Base-by-base conservation (phyloP, 2,329 filamentous ascomycete genomes). In the Fusarium metavorans region DNA sequence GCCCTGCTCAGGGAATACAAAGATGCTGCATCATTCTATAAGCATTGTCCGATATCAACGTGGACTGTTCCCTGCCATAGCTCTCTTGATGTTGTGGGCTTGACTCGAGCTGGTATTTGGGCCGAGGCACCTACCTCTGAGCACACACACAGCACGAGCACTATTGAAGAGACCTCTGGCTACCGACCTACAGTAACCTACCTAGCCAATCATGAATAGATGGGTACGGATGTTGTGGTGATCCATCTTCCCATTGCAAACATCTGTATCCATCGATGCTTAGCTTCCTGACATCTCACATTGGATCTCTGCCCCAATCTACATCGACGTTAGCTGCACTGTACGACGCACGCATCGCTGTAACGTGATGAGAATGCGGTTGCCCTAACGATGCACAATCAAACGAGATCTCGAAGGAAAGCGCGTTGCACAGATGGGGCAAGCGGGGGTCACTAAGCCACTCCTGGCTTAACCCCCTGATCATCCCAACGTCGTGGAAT, bases 381-480 rank as follows among this genome's bases (percentile, higher is more conserved):
- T 77, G 69, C 65, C 72, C 70, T 74, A 68, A 70, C 68, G 52
- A 71, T 78, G 72, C 72, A 78, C 63, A 75, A 72, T 69, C 76
- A 76, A 72, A 69, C 71, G 65, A 78, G 76, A 78, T 78, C 76
- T 77, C 62, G 71, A 78, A 70, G 48, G 73, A 58, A 70, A 57
- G 67, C 66, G 59, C 63, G 68, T 73, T 65, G 69, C 75, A 78
- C 76, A 75, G 76, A 78, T 72, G 75, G 76, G 69, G 76, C 75
- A 77, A 61, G 67, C 52, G 71, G 71, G 25, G 63, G 10, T 7
- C 18, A 10, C 64, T 77, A 78, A 48, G 34, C 67, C 37, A 37
- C 35, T 67, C 70, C 11, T 57, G 23, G 74, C 13, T 61, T 77
- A 77, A 67, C 6, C 10, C 30, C 16, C 8, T 45, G 20, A 39